Base-by-base conservation (phyloP, 1,284 basidiomycete species). In the Rhodotorula sp. region DNA sequence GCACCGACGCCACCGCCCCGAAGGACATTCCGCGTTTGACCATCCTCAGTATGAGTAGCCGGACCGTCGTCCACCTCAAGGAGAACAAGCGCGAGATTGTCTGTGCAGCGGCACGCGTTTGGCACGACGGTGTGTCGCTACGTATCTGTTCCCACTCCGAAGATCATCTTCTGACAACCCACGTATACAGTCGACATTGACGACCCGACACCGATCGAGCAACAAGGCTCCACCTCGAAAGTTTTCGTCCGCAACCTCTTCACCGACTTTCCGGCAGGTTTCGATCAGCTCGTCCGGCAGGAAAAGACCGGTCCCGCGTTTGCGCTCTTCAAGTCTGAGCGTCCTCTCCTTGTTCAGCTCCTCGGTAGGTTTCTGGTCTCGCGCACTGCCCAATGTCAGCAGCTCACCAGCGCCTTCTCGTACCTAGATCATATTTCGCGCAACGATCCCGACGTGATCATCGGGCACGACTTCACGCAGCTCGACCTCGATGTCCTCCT, bases 401-500 rank as follows among this genome's bases (percentile, higher is more conserved):
- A 6, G 54, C 64, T 57, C 30, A 59, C 17, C 12, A 6, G 20
- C n/a, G 33, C 58, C 8, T 15, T 20, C 0, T 15, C 26, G 20
- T 30, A 24, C 4, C 10, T 72, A 92, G 93, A 87, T 57, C 87
- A 89, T 12, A 86, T 98, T 46, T 87, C 91, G 79, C 89, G 89
- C 77, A 86, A 91, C 37, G 96, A 99, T 79, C 95, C 96, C 0
- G 96, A 99, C 79, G 88, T 98, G 46, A 88, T 99, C 62, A 86
- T 99, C 45, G 94, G 95, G 0, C 94, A 98, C 79, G 94, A 97
- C 69, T 95, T 99, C 80, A 83, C 93, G 18, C 94, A 92, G n/a
- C 90, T 90, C 57, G 89, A 90, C 6, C 86, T 98, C 44, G 95
- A 99, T 77, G 90, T 96, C 33, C 84, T 99, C 29, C 85, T 99